Evolutionary conservation across 345 rosid genomes (phyloP).

Genomic region (Excoecaria agallocha): DNA sequence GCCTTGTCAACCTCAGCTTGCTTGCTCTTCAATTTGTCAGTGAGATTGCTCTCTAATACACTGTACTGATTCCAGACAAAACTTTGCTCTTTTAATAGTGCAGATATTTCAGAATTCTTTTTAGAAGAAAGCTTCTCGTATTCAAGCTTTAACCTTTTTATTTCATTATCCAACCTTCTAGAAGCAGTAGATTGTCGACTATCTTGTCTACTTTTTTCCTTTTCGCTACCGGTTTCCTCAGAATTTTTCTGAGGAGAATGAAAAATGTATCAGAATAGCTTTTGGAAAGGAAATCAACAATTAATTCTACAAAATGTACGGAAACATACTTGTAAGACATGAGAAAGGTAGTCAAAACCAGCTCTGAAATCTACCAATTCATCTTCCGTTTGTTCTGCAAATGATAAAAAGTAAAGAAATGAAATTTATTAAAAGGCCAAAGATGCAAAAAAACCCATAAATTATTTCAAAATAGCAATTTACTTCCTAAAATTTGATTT

Average conservation of each 20-base stretch:
- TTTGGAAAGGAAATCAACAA: background rate
- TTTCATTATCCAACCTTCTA: constrained; percentile 36
- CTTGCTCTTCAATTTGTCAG: constrained; percentile 50
- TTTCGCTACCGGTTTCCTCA: constrained; percentile 16
- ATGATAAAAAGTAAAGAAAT: background rate
- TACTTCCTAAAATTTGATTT: too few species aligned
- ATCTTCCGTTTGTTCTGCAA: constrained; percentile 61
- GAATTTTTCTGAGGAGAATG: constrained; percentile 23
- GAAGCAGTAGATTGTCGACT: constrained; percentile 21
- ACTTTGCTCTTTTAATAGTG: constrained; percentile 54
- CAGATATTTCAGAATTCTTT: constrained; percentile 49
- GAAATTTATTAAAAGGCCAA: background rate
- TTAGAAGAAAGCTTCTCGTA: constrained; percentile 55
- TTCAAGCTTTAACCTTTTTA: constrained; percentile 50
- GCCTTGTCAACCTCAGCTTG: constrained; percentile 52
- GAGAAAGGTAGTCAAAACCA: constrained; percentile 49
- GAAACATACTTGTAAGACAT: constrained; percentile 43
- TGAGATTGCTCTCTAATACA: constrained; percentile 46
- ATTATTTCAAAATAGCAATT: too few species aligned
- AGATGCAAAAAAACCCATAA: too few species aligned
- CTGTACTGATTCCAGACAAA: constrained; percentile 77
- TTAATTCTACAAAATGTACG: constrained; percentile 3
- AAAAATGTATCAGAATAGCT: constrained; percentile 15
- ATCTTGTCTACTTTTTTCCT: constrained; percentile 16
- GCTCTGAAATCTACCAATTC: constrained; percentile 61